phyloP scores from a whole-genome alignment of 495 filamentous ascomycete species.

The Cercophora samala region DNA sequence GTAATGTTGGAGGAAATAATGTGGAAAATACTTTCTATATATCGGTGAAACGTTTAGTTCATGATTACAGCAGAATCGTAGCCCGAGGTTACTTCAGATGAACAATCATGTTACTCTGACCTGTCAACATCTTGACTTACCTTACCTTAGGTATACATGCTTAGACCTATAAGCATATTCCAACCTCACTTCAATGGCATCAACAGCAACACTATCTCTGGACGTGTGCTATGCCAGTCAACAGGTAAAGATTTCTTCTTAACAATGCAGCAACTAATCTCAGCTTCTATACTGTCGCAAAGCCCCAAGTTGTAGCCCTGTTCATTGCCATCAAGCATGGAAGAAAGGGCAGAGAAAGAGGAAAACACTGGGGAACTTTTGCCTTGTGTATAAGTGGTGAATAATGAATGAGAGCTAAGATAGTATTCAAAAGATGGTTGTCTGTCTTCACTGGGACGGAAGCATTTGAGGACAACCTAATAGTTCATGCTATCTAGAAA shows the following conservation, averaged over 20 bases:
- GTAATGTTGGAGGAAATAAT: not conserved
- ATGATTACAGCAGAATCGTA: not conserved
- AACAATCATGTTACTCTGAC: not conserved
- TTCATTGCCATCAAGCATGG: not conserved
- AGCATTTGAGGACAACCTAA: too few species aligned
- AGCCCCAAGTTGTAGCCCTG: not conserved
- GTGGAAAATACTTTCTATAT: not conserved
- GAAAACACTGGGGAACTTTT: not conserved
- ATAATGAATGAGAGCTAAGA: too few species aligned
- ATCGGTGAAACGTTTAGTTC: not conserved
- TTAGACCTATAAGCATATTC: not conserved
- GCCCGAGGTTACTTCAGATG: not conserved
- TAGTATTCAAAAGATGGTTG: too few species aligned
- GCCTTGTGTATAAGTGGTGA: too few species aligned
- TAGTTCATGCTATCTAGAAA: too few species aligned
- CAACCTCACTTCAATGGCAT: not conserved
- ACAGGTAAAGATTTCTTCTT: too few species aligned
- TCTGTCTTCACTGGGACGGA: too few species aligned
- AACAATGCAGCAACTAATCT: too few species aligned
- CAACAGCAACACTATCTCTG: too few species aligned
- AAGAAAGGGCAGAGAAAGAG: not conserved
- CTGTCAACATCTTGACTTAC: too few species aligned
- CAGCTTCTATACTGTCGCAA: not conserved
- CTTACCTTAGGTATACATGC: too few species aligned
- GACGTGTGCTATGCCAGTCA: too few species aligned